Base-by-base conservation (phyloP, 805 yeast genomes). In the Starmerella tilneyi region DNA sequence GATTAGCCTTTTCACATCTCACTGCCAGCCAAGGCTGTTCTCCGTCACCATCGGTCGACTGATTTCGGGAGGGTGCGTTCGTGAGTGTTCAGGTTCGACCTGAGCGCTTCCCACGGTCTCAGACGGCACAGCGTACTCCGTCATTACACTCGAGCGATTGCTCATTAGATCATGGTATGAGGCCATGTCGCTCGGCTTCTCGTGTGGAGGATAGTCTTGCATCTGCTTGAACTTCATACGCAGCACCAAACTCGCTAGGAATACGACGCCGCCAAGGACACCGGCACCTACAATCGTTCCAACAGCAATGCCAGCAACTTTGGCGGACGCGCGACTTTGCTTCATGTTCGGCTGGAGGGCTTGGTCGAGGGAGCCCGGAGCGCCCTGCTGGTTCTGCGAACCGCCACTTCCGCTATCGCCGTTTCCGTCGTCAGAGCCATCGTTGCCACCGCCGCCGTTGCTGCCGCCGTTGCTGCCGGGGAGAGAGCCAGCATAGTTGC, bases 211-310 rank as follows among this genome's bases (percentile, higher is more conserved):
- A 48, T 47, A 24, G 57, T 71, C 63, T 68, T 75, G 52, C 67
- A 65, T 58, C 73, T 71, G 58, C 74, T 73, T 51, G 75, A 66
- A 45, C 19, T 35, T n/a, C 20, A 39, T 20, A 24, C 43, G 36
- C 34, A 44, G 22, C 12, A 36, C 31, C 22, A 43, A 9, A 27
- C 45, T 45, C 4, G 27, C 32, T 23, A 51, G 3, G 13, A 77
- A 66, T 69, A 85, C 72, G 17, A 75, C 64, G 0, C 75, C 68
- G 57, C 83, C 73, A 60, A 83, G 82, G 9, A 75, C 65, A 7
- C 74, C 66, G 37, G 84, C 79, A 44, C 96, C 96, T 12, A 75
- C 76, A 24, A 84, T 78, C 6, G 94, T 78, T 38, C 96, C 96
- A 32, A 84, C 71, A 12, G 89, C 79, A 43, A 86, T 74, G 29